phyloP scores from a whole-genome alignment of 441 rosid genomes.

The Jatropha podagrica region DNA sequence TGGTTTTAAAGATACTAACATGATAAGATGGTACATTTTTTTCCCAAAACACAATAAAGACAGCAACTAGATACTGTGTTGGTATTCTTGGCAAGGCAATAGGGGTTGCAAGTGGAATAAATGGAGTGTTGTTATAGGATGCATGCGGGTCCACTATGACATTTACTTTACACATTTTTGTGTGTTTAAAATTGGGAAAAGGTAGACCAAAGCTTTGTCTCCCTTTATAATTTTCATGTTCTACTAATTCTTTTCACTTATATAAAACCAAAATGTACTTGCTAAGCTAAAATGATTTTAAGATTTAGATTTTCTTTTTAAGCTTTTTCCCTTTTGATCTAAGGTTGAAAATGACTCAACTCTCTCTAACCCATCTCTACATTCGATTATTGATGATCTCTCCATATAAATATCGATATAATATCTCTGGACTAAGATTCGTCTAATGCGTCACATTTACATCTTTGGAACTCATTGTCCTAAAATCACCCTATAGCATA shows the following conservation, averaged over 20 bases:
- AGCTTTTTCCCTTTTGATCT: neutral
- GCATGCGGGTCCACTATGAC: neutral
- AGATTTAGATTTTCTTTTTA: neutral
- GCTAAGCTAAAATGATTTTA: conserved; percentile 29
- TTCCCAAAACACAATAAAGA: conserved; percentile 2
- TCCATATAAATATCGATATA: neutral
- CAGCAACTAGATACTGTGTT: neutral
- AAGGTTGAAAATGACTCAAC: neutral
- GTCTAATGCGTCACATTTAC: too few species aligned
- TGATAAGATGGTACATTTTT: neutral
- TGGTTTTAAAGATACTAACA: neutral
- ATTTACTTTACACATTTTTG: neutral
- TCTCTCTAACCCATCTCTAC: too few species aligned
- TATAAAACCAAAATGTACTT: conserved; percentile 17
- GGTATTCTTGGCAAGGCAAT: neutral
- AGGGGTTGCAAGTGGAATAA: neutral
- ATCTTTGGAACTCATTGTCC: too few species aligned
- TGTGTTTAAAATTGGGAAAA: neutral
- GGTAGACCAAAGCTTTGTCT: neutral
- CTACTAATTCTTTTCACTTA: too few species aligned
- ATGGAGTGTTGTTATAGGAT: neutral
- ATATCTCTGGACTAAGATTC: too few species aligned
- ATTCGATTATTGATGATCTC: neutral
- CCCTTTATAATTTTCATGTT: neutral
- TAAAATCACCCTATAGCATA: too few species aligned